Evolutionary conservation across 805 yeast species (phyloP).

Genomic region (Candida ovalis): DNA sequence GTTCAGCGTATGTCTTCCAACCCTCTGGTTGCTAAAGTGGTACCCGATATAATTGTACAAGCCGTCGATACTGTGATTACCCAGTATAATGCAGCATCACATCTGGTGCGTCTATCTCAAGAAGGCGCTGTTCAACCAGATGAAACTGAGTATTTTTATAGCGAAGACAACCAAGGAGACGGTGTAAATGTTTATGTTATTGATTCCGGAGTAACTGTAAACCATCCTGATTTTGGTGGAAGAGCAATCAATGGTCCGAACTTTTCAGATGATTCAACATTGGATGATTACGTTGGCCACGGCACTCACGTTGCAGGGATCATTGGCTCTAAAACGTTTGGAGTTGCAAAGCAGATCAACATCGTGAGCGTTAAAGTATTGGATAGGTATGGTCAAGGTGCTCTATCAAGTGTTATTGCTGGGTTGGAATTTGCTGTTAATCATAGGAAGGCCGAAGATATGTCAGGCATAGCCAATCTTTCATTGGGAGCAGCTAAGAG

Average conservation of each 20-base stretch:
- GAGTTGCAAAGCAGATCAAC: constrained; percentile 71
- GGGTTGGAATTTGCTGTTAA: constrained; percentile 68
- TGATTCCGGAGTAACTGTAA: constrained; percentile 75
- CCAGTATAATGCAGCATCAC: constrained; percentile 42
- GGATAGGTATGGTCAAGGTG: constrained; percentile 65
- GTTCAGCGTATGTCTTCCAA: constrained; percentile 46
- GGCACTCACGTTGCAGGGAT: constrained; percentile 95
- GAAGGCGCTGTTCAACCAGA: constrained; percentile 28
- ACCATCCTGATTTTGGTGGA: constrained; percentile 61
- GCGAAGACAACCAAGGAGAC: constrained; percentile 44
- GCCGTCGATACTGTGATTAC: constrained; percentile 44
- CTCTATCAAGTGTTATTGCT: constrained; percentile 57
- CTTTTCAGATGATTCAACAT: constrained; percentile 56
- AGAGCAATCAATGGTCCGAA: constrained; percentile 59
- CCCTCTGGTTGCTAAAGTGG: constrained; percentile 64
- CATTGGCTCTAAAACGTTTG: constrained; percentile 73
- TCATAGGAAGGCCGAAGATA: constrained; percentile 38
- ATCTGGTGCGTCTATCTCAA: constrained; percentile 62
- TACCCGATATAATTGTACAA: constrained; percentile 59
- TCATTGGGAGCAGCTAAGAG: constrained; percentile 77
- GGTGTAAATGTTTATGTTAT: constrained; percentile 71
- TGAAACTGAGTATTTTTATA: constrained; percentile 45
- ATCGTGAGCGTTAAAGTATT: constrained; percentile 75
- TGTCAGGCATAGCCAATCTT: constrained; percentile 67
- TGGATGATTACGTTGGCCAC: constrained; percentile 74